Conservation (phyloP, 75 land plant genomes). For the Pinus tabuliformis region DNA sequence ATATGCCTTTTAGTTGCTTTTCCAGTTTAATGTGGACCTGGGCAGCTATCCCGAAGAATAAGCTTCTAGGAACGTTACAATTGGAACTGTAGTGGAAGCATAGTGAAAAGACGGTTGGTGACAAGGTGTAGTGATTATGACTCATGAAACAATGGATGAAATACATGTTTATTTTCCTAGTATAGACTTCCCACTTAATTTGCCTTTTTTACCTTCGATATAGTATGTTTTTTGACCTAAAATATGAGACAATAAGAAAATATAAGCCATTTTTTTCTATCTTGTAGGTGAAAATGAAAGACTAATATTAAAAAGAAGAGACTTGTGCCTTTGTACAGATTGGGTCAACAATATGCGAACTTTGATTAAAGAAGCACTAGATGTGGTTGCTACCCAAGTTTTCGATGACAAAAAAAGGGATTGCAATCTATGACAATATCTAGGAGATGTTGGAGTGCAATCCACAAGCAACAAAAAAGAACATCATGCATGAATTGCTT, state of each 20-base stretch:
- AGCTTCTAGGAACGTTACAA: background rate
- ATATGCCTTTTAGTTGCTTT: too few species aligned
- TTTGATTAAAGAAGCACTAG: constrained; percentile 30
- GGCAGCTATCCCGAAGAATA: too few species aligned
- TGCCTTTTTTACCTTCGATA: background rate
- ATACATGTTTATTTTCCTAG: constrained; percentile 80
- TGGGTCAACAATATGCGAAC: constrained; percentile 69
- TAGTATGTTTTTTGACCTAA: background rate
- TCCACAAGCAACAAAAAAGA: background rate
- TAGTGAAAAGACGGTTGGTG: constrained; percentile 99
- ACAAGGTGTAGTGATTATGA: constrained; percentile 72
- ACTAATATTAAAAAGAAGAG: constrained; percentile 25
- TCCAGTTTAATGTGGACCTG: too few species aligned
- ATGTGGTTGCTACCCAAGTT: constrained; percentile 21
- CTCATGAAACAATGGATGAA: constrained; percentile 29
- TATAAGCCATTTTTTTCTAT: background rate
- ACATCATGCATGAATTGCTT: constrained; percentile 7
- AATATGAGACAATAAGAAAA: background rate
- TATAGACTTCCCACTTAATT: constrained; percentile 13
- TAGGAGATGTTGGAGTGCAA: background rate
- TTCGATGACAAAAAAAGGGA: background rate
- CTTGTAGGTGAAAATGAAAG: constrained; percentile 63
- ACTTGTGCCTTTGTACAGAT: constrained; percentile 66
- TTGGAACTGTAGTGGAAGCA: constrained; percentile 64
- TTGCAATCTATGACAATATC: background rate